Percentiles rank a stretch among this genome's conserved stretches.
Conservation (phyloP, 495 filamentous ascomycete genomes). For the Annulohypoxylon nitens region DNA sequence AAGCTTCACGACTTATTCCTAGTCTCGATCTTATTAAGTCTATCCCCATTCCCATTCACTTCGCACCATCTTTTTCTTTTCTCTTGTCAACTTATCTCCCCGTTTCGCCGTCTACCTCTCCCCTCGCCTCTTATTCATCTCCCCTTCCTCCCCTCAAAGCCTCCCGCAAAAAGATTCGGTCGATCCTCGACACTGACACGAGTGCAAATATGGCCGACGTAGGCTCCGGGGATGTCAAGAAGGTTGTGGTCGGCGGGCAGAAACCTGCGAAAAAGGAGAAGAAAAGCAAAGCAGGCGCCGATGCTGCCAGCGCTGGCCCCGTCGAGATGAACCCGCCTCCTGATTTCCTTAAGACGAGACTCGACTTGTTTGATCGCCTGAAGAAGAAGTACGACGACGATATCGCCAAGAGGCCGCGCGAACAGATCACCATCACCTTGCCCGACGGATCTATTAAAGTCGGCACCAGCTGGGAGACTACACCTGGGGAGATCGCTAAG, state of each 20-base stretch:
- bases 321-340: constrained; percentile 77
- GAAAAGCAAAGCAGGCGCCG: constrained; percentile 60
- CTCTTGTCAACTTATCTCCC: neutral
- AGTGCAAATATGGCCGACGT: constrained; percentile 40
- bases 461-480: constrained; percentile 79
- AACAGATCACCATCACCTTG: constrained; percentile 76
- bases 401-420: constrained; percentile 71
- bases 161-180: neutral
- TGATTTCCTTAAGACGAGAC: constrained; percentile 83
- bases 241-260: constrained; percentile 59
- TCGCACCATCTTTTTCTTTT: neutral
- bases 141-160: neutral
- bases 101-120: no score
- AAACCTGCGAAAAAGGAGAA: constrained; percentile 66
- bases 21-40: neutral
- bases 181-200: neutral
- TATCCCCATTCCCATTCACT: neutral
- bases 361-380: constrained; percentile 87
- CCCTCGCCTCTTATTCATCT: no score
- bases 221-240: constrained; percentile 62
- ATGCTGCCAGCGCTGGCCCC: constrained; percentile 50
- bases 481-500: constrained; percentile 74
- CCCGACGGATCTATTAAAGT: constrained; percentile 70
- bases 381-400: constrained; percentile 86
- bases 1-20: no score